These are phyloP conservation scores for Colletotrichum siamense DNA, from an alignment of 2,329 filamentous ascomycete species.

Conservation along the genomic window DNA sequence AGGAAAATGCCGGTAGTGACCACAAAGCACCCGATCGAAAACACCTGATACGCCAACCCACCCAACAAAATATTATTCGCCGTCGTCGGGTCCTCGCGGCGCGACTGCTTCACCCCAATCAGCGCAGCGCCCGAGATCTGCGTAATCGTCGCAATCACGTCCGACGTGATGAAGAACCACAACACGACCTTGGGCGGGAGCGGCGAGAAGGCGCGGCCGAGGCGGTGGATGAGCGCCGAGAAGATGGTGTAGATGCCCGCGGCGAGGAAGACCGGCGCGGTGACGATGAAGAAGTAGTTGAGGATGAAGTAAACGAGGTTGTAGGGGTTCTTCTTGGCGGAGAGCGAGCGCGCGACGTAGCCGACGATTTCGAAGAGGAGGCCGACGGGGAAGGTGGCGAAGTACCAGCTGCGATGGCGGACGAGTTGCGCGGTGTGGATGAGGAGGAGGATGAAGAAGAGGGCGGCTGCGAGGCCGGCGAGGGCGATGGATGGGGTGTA, in stretches of 20 bases:
- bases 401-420: conserved; percentile 49
- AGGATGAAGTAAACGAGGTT: conserved; percentile 60
- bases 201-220: conserved; percentile 47
- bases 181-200: conserved; percentile 53
- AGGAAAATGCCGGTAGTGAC: conserved; percentile 47
- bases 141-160: conserved; percentile 57
- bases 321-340: conserved; percentile 56
- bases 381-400: conserved; percentile 48
- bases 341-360: conserved; percentile 54
- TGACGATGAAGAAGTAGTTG: conserved; percentile 67
- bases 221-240: conserved; percentile 51
- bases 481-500: conserved; percentile 53
- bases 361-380: conserved; percentile 54
- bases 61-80: conserved; percentile 62
- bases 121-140: conserved; percentile 61
- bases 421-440: conserved; percentile 41
- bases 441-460: conserved; percentile 47
- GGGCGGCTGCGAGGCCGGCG: conserved; percentile 44
- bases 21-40: conserved; percentile 55
- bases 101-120: conserved; percentile 54
- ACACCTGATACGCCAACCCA: conserved; percentile 59
- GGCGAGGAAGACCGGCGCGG: conserved; percentile 62
- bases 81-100: conserved; percentile 52
- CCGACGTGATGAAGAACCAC: conserved; percentile 59
- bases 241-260: conserved; percentile 62